Evolutionary conservation across 768 basidiomycete genomes (phyloP).

Genomic region (Ramaria sp.): DNA sequence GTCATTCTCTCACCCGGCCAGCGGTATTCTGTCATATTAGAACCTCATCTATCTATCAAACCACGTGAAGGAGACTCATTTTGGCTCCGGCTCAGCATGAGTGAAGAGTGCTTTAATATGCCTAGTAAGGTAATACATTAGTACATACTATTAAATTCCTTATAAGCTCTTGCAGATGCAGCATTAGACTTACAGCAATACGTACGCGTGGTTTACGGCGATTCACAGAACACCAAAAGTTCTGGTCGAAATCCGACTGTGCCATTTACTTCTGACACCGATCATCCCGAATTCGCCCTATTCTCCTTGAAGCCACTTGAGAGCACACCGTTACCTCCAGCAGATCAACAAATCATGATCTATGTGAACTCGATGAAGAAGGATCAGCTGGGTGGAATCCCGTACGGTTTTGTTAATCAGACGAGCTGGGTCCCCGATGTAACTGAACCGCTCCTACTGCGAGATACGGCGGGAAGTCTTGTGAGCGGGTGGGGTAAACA

Average conservation of each 20-base stretch:
- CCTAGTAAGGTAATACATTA: background rate
- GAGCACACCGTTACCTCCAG: background rate
- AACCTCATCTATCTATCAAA: background rate
- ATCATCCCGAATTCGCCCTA: background rate
- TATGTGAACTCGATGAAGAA: constrained; percentile 8
- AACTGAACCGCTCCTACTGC: constrained; percentile 1
- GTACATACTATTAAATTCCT: background rate
- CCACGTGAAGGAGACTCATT: constrained; percentile 6
- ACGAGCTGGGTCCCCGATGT: constrained; percentile 7
- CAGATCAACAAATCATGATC: constrained; percentile 5
- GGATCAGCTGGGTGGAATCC: constrained; percentile 8
- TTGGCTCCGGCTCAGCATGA: constrained; percentile 8
- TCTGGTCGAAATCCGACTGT: background rate
- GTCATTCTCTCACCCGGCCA: constrained; percentile 11
- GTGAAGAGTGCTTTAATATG: constrained; percentile 8
- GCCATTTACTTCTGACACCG: background rate
- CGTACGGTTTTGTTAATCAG: constrained; percentile 11
- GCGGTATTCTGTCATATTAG: constrained; percentile 12
- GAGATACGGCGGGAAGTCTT: background rate
- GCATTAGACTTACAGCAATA: constrained; percentile 4
- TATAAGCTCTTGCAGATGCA: background rate
- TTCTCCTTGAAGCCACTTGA: background rate
- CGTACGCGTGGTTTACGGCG: constrained; percentile 8
- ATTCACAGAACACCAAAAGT: background rate
- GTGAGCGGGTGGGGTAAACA: background rate